Evolutionary conservation across 495 filamentous ascomycete species (phyloP), one percentile per base, ranked within the genome.

Genomic region (Chaetomium fimeti): DNA sequence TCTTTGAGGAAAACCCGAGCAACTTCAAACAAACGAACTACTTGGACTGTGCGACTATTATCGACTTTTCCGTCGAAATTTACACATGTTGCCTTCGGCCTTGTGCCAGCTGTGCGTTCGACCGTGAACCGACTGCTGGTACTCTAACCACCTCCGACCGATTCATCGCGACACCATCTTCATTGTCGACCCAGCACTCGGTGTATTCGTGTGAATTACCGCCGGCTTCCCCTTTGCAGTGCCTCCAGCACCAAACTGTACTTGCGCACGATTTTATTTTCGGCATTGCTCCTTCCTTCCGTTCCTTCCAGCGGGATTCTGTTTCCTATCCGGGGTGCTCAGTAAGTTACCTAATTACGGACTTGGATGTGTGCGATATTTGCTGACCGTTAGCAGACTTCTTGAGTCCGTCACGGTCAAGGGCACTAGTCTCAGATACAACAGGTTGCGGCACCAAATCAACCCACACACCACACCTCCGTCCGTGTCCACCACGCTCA

Each of bases 51-150:
- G 38, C n/a, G 22, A 22, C 55, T 4, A 8, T 5, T 45, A 58
- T 45, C 25, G 24, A 15, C 36, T 32, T 28, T 55, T 42, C 32
- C 60, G 25, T 52, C 68, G 43, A 43, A 38, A 25, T 60, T 55
- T 38, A 12, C 52, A 40, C 51, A 73, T 73, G 71, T 65, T 49
- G 67, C 60, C 61, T 42, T 66, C 47, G 59, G 45, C 43, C 18
- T 61, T 43, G 38, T 22, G 55, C 65, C 53, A 62, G 32, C 60
- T 60, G 60, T 54, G 63, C 60, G 66, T 56, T 60, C 66, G 62
- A 53, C 52, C 49, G 63, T 68, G 63, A 71, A 60, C 63, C 60
- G 61, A 53, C 69, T 53, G 29, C 62, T 55, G 27, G 63, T 66
- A 32, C 25, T 32, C 18, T 32, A 45, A 18, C 20, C 16, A 22